Conservation (phyloP, 228 moss, liverwort and hornwort genomes). For the Sphagnum magellanicum region DNA sequence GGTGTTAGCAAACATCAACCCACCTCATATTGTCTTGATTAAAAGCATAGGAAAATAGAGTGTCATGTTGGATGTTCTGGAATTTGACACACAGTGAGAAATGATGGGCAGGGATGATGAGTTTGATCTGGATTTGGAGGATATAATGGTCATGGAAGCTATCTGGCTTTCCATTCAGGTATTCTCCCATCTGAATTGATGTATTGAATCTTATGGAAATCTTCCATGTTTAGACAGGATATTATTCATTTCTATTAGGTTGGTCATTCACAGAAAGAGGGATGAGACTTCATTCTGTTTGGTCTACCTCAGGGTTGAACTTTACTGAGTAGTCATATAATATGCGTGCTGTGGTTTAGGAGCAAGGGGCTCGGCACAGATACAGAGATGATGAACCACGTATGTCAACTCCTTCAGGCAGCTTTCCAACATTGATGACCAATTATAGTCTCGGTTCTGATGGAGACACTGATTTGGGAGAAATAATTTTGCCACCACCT, state of each 20-base stretch:
- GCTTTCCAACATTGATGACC: conserved; percentile 10
- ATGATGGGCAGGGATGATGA: conserved; percentile 32
- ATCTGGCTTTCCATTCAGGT: conserved; percentile 71
- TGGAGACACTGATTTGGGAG: conserved; percentile 7
- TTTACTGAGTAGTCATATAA: no score
- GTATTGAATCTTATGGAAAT: no score
- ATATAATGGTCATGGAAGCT: conserved; percentile 70
- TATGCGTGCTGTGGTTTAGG: conserved; percentile 10
- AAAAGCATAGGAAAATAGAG: no score
- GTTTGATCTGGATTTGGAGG: conserved; percentile 51
- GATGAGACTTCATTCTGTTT: no score
- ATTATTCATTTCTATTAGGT: no score
- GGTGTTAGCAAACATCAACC: no score
- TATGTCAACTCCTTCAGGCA: conserved; percentile 10
- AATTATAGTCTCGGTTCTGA: conserved; percentile 18
- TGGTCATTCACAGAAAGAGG: no score
- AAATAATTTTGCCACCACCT: conserved; percentile 14
- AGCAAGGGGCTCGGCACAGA: conserved; percentile 37
- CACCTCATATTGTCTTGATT: no score
- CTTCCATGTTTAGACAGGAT: no score
- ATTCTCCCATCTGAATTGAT: background rate
- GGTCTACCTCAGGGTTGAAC: no score
- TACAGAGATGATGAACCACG: conserved; percentile 10
- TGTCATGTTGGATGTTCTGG: no score
- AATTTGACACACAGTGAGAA: conserved; percentile 1